Base-by-base conservation (phyloP, 2,329 filamentous ascomycete genomes). In the Alternaria ethzedia region DNA sequence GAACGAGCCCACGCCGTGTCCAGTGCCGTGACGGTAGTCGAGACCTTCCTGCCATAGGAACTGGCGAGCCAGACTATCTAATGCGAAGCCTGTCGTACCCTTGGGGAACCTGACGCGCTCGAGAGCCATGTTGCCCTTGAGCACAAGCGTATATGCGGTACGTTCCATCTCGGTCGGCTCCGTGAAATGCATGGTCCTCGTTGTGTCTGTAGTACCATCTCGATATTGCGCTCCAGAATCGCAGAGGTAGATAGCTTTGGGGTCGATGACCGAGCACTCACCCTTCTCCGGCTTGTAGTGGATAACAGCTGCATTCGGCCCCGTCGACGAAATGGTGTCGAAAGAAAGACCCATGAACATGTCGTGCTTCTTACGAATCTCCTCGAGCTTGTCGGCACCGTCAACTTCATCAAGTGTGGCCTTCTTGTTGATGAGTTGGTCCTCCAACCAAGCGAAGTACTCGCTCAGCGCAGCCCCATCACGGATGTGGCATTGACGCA, bases 161-260 rank as follows among this genome's bases (percentile, higher is more conserved):
- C 88, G 92, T 81, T 99, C 94, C 75, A 91, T 91, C 5, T 89
- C 88, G 0, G 91, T 92, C 1, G 96, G 96, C 25, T 89, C 86
- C 50, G 93, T 93, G 77, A 98, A 98, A 76, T 99, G 96, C 43
- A 97, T 84, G 0, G 96, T 99, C 45, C 96, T 87, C 6, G 96
- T 99, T 0, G 93, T 97, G 76, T 99, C 96, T 0, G 96, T 99
- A 0, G 96, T 99, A 59, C 96, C 96, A 78, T 99, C 96, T 3
- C 91, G 85, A 75, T 95, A 99, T 79, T 99, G 96, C n/a, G 92
- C 96, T 21, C 96, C 96, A 21, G 96, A 98, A 80, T 99, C 96
- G 78, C 96, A 99, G 3, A 99, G 88, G 75, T 99, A 99, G 62
- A 99, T 89, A 13, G 90, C 89, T 7, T 89, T 88, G 0, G 93